Base-by-base conservation (phyloP, 2,329 filamentous ascomycete species). In the Neobulgaria alba region DNA sequence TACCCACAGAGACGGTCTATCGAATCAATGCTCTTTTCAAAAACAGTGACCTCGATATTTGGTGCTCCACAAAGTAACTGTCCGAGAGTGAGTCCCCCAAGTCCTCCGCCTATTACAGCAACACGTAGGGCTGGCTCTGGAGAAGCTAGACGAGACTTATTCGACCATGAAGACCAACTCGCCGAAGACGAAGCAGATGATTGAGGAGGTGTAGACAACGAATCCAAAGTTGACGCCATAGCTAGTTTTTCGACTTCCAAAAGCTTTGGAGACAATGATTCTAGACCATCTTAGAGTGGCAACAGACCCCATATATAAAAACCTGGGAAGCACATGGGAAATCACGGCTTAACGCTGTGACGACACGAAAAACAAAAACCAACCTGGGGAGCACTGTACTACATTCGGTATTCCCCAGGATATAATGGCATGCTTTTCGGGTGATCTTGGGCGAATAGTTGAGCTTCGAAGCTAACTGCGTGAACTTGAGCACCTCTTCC, bases 91-190 rank as follows among this genome's bases (percentile, higher is more conserved):
- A 57, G 39, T 4, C 55, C 55, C 18, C 41, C 45, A 16, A 56
- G 35, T n/a, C 54, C 55, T 30, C 44, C 55, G 7, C 55, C 55
- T 19, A 57, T 47, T 26, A 57, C 46, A 10, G 39, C 48, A 3
- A 57, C 40, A 30, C 50, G 45, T n/a, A 56, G 44, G 1, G 33
- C 21, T 4, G 46, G 43, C 15, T 42, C 37, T n/a, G n/a, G n/a
- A 30, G 12, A 8, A 8, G 15, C 26, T 3, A 33, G 10, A n/a
- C 38, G 29, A 8, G 38, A 33, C 29, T 20, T 26, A 16, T 41
- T 39, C 1, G 36, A 38, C 38, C 36, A 42, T 21, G 47, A 49
- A 10, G 38, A 43, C 33, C 43, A 43, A 29, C 30, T 46, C 3
- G 21, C n/a, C 2, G 42, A 42, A 18, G 39, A 36, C 1, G 47